Conservation (phyloP, 305 asterid species). For the Plantago coronopus region DNA sequence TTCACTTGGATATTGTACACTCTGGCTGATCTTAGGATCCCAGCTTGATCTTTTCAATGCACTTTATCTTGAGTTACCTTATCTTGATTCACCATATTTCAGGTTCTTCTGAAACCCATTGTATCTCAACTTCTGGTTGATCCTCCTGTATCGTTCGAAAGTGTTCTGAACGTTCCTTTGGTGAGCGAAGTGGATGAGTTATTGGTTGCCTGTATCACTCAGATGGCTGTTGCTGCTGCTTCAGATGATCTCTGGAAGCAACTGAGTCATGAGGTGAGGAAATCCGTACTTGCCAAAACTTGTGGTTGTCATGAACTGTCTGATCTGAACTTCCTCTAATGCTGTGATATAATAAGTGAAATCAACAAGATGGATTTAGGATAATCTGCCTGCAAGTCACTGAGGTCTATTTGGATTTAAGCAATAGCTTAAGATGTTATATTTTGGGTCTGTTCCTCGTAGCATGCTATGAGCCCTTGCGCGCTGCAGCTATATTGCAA, state of each 20-base stretch:
- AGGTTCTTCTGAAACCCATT: slow-evolving; percentile 78
- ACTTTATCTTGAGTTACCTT: slow-evolving; percentile 10
- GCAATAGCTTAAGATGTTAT: too few relatives aligned
- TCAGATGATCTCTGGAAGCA: slow-evolving; percentile 95
- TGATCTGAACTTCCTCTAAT: slow-evolving; percentile 3
- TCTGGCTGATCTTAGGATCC: neutral
- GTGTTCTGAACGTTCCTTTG: slow-evolving; percentile 53
- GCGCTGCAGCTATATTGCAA: too few relatives aligned
- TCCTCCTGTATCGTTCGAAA: slow-evolving; percentile 53
- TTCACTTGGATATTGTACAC: too few relatives aligned
- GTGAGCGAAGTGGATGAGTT: slow-evolving; percentile 64
- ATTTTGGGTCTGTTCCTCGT: too few relatives aligned
- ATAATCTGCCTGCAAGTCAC: too few relatives aligned
- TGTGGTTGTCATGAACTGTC: too few relatives aligned
- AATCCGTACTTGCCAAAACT: neutral
- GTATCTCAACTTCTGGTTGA: slow-evolving; percentile 70
- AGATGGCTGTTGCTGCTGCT: slow-evolving; percentile 90
- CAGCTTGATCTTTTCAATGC: neutral
- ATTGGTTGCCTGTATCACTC: slow-evolving; percentile 71
- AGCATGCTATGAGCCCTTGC: too few relatives aligned
- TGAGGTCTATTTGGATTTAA: too few relatives aligned
- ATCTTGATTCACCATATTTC: slow-evolving; percentile 26
- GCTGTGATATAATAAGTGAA: neutral
- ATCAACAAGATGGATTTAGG: too few relatives aligned
- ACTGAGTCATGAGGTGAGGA: slow-evolving; percentile 77